These are phyloP conservation scores for Calonectria pteridis DNA, from an alignment of 2,329 filamentous ascomycete species.

Conservation along the genomic window DNA sequence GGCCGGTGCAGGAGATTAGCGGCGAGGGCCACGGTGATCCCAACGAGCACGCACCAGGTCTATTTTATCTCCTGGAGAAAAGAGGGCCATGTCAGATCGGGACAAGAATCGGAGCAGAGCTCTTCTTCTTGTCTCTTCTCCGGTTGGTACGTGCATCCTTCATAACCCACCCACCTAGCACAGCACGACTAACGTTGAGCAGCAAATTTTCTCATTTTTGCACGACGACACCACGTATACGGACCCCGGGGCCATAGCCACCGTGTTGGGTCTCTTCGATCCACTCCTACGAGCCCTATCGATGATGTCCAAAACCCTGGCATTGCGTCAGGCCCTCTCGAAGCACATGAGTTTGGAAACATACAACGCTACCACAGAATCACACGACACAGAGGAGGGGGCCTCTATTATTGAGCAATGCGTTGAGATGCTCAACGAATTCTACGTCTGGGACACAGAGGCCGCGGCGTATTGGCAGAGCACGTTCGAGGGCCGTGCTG, in stretches of 20 bases:
- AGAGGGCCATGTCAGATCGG: conserved; percentile 48
- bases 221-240: conserved; percentile 47
- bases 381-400: conserved; percentile 14
- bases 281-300: conserved; percentile 47
- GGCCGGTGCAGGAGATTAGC: conserved; percentile 44
- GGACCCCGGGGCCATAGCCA: conserved; percentile 47
- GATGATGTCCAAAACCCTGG: conserved; percentile 46
- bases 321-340: conserved; percentile 32
- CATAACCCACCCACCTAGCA: background rate
- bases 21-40: conserved; percentile 46
- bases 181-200: background rate
- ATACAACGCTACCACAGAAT: background rate
- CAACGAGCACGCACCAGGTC: conserved; percentile 48
- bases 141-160: conserved; percentile 42
- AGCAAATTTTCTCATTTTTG: conserved; percentile 52
- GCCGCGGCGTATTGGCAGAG: conserved; percentile 47
- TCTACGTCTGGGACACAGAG: conserved; percentile 47
- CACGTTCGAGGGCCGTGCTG: conserved; percentile 45
- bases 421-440: conserved; percentile 47
- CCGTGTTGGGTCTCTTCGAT: conserved; percentile 45
- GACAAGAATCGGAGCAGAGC: conserved; percentile 46
- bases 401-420: conserved; percentile 34
- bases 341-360: conserved; percentile 13
- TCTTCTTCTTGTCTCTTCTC: conserved; percentile 47
- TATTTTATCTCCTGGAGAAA: conserved; percentile 50